Evolutionary conservation across 2,329 filamentous ascomycete species (phyloP).

Genomic region (Pestalotiopsis sp.): DNA sequence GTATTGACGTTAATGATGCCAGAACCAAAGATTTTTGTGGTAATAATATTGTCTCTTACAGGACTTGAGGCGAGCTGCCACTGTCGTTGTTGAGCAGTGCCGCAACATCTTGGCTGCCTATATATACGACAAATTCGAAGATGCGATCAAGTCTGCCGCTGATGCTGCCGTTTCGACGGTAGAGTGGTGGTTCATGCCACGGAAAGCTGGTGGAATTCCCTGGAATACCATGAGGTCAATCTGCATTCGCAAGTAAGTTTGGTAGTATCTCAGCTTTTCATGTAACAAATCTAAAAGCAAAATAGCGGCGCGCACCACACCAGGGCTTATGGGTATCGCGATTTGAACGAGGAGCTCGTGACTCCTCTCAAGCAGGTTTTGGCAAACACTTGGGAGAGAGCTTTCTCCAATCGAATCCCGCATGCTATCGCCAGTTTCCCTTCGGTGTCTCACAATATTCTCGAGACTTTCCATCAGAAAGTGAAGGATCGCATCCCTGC

Average conservation of each 20-base stretch:
- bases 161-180: background rate
- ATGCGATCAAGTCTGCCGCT: background rate
- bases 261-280: background rate
- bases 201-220: background rate
- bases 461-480: background rate
- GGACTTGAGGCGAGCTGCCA: background rate
- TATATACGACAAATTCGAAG: constrained; percentile 1
- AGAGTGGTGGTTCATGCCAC: background rate
- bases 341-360: background rate
- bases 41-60: background rate
- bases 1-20: background rate
- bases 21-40: background rate
- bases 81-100: background rate
- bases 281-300: background rate
- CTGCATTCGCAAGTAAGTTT: constrained; percentile 1
- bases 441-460: background rate
- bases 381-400: background rate
- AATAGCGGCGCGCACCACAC: background rate
- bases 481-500: background rate
- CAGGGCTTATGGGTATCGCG: background rate
- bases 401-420: background rate
- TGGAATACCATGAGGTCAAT: background rate
- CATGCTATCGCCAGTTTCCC: background rate
- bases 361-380: background rate
- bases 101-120: background rate